Conservation (phyloP, 352 stramenopile genomes). For the Globisporangium camurandrum region DNA sequence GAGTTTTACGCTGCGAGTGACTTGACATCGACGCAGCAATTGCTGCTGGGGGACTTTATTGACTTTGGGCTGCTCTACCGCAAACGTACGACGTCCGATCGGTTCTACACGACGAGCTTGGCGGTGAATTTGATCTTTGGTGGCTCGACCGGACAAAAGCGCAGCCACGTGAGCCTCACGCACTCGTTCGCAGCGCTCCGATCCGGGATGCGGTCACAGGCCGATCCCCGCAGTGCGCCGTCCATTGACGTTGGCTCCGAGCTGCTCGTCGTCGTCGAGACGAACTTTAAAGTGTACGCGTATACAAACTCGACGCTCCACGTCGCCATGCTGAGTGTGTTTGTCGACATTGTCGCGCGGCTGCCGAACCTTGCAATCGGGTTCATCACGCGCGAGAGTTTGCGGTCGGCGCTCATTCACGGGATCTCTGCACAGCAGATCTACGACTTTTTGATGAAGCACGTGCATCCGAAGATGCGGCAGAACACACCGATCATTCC, state of each 20-base stretch:
- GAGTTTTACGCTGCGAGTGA: conserved; percentile 75
- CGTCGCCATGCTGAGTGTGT: conserved; percentile 90
- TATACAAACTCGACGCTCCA: conserved; percentile 88
- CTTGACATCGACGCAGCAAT: conserved; percentile 68
- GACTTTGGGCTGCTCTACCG: conserved; percentile 85
- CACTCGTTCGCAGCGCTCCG: conserved; percentile 39
- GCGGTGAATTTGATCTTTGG: conserved; percentile 89
- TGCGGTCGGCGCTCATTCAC: conserved; percentile 83
- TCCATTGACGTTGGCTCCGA: conserved; percentile 28
- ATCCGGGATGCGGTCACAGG: conserved; percentile 31
- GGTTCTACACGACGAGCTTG: conserved; percentile 87
- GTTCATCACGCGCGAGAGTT: conserved; percentile 87
- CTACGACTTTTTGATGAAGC: conserved; percentile 88
- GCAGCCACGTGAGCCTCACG: conserved; percentile 35
- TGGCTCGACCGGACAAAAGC: conserved; percentile 53
- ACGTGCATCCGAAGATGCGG: conserved; percentile 80
- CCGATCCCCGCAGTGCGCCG: conserved; percentile 25
- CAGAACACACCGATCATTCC: conserved; percentile 69
- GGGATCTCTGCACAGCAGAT: conserved; percentile 90
- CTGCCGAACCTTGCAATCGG: conserved; percentile 88
- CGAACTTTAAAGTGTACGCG: conserved; percentile 90
- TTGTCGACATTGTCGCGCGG: conserved; percentile 86
- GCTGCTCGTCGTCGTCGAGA: conserved; percentile 81
- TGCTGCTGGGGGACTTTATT: conserved; percentile 77
- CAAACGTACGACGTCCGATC: conserved; percentile 34